A percentile compares a stretch with the other conserved stretches of the same genome.
phyloP scores from a whole-genome alignment of 768 basidiomycete species.

The Tylopilus cervinicoccineus region DNA sequence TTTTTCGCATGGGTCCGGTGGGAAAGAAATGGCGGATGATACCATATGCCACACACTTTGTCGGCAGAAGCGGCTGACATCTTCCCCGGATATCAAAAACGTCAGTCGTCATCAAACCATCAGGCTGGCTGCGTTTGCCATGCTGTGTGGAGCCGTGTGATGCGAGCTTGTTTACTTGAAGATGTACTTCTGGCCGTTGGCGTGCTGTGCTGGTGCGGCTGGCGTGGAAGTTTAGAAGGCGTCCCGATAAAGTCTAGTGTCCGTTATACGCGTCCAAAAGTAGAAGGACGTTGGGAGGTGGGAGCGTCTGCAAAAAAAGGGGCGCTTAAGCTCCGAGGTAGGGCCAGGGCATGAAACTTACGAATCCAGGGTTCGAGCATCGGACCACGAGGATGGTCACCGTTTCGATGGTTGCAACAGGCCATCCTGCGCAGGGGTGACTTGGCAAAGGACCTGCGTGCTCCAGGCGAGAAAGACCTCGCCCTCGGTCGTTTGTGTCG shows the following conservation, averaged over 20 bases:
- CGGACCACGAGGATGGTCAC: conserved; percentile 11
- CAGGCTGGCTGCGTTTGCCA: conserved; percentile 1
- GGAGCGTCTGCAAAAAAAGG: conserved; percentile 22
- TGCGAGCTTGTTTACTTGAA: conserved; percentile 15
- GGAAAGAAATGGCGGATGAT: background rate
- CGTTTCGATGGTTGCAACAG: background rate
- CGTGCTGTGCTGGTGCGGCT: conserved; percentile 20
- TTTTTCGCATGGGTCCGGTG: background rate
- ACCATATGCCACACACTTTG: conserved; percentile 1
- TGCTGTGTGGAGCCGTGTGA: conserved; percentile 20
- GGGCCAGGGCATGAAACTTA: conserved; percentile 16
- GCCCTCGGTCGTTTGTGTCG: background rate
- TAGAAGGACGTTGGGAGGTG: conserved; percentile 2
- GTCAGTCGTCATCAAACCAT: background rate
- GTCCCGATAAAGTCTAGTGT: conserved; percentile 8
- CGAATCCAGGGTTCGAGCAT: conserved; percentile 19
- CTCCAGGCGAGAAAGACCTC: background rate
- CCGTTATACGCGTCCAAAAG: conserved; percentile 1
- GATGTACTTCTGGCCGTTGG: conserved; percentile 11
- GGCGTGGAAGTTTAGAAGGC: conserved; percentile 4
- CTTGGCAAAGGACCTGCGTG: too few species aligned
- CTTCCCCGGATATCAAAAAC: background rate
- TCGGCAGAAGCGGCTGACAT: conserved; percentile 1
- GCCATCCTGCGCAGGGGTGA: background rate
- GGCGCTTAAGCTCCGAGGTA: conserved; percentile 32